A percentile compares a stretch with the other conserved stretches of the same genome.
phyloP scores from a whole-genome alignment of 2,329 filamentous ascomycete species.

The Aspergillus versicolor region DNA sequence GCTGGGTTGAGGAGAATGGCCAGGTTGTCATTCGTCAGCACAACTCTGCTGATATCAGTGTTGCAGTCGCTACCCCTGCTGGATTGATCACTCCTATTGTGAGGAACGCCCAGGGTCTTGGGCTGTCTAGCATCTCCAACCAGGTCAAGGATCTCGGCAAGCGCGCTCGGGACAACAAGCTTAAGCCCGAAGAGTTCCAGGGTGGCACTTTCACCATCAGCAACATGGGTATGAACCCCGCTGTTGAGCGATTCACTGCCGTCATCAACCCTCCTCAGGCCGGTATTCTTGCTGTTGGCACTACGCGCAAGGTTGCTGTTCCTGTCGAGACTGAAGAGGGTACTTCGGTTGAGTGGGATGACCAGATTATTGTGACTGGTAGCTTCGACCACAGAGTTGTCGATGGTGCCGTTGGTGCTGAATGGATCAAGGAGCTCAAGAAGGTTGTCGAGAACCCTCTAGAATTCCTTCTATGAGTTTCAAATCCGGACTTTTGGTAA shows the following conservation, averaged over 20 bases:
- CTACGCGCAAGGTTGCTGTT: conserved; percentile 90
- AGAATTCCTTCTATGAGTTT: conserved; percentile 78
- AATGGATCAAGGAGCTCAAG: conserved; percentile 97
- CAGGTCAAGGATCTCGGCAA: conserved; percentile 96
- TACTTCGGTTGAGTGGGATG: conserved; percentile 82
- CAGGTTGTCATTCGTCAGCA: conserved; percentile 82
- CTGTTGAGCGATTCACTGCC: conserved; percentile 94
- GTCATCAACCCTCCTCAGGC: conserved; percentile 99
- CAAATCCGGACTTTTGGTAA: conserved; percentile 11
- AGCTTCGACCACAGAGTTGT: conserved; percentile 99
- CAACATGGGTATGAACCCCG: conserved; percentile 99
- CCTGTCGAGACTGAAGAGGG: conserved; percentile 84
- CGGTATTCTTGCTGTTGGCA: conserved; percentile 90
- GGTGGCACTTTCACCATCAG: conserved; percentile 98
- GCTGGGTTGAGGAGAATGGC: conserved; percentile 79
- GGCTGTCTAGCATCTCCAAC: conserved; percentile 82
- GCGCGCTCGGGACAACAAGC: conserved; percentile 93
- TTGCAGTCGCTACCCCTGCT: conserved; percentile 88
- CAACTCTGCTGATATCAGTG: conserved; percentile 89
- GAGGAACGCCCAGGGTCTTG: conserved; percentile 80
- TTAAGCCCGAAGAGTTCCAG: conserved; percentile 99
- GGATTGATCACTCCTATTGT: conserved; percentile 98
- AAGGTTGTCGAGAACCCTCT: conserved; percentile 96
- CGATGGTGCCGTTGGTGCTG: conserved; percentile 91
- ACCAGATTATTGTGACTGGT: conserved; percentile 91